phyloP scores from a whole-genome alignment of 2,329 filamentous ascomycete genomes.

The Periconia sp. region DNA sequence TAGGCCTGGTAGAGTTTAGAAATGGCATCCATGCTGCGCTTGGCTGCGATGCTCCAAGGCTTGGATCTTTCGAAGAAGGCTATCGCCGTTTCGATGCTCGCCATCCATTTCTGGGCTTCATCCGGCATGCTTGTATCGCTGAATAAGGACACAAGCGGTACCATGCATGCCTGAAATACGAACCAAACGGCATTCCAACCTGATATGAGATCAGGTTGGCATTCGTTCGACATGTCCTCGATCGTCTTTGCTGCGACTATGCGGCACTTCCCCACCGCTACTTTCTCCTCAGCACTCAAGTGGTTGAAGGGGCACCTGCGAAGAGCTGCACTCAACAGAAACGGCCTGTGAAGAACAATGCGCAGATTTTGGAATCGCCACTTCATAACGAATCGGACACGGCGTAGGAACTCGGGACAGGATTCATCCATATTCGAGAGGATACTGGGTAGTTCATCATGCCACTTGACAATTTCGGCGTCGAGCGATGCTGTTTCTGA shows the following conservation, averaged over 20 bases:
- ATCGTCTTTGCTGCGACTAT: constrained; percentile 71
- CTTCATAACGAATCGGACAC: constrained; percentile 74
- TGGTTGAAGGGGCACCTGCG: constrained; percentile 54
- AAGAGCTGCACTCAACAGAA: constrained; percentile 65
- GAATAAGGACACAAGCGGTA: constrained; percentile 74
- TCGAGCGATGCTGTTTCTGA: constrained; percentile 70
- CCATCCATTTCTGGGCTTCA: constrained; percentile 45
- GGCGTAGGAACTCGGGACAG: constrained; percentile 70
- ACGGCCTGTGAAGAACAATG: constrained; percentile 73
- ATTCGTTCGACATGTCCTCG: constrained; percentile 70
- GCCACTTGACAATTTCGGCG: constrained; percentile 70
- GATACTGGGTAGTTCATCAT: constrained; percentile 64
- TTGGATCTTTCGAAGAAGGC: constrained; percentile 47
- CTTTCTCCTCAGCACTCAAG: constrained; percentile 64
- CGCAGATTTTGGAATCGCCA: constrained; percentile 81
- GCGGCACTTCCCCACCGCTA: constrained; percentile 68
- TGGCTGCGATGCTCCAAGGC: constrained; percentile 49
- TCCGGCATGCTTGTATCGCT: constrained; percentile 57
- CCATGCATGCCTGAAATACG: constrained; percentile 78
- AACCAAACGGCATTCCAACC: constrained; percentile 85
- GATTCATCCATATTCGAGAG: constrained; percentile 55
- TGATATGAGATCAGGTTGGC: constrained; percentile 72
- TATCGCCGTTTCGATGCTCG: constrained; percentile 46
- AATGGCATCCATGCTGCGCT: constrained; percentile 47
- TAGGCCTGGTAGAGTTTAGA: constrained; percentile 46